phyloP scores from a whole-genome alignment of 768 basidiomycete genomes.

The Termitomyces sp. region DNA sequence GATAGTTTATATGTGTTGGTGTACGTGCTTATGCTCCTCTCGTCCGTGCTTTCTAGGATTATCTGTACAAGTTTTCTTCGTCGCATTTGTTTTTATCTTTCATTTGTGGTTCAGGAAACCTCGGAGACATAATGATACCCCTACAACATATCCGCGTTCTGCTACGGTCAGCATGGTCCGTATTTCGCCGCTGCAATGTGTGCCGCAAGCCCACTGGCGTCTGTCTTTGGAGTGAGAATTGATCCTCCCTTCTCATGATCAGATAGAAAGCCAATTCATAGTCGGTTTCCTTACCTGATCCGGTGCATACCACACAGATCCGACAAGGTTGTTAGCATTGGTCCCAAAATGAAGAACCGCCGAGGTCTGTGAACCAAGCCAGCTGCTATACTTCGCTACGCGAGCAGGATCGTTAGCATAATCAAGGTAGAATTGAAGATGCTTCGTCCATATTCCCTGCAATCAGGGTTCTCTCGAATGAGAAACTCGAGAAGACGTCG shows the following conservation, averaged over 20 bases:
- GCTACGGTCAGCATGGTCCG: constrained; percentile 26
- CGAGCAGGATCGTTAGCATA: constrained; percentile 34
- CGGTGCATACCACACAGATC: constrained; percentile 42
- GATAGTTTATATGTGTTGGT: constrained; percentile 13
- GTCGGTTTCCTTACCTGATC: constrained; percentile 22
- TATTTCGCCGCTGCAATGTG: constrained; percentile 39
- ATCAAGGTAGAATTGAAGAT: constrained; percentile 46
- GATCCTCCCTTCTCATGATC: constrained; percentile 28
- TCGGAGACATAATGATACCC: constrained; percentile 8
- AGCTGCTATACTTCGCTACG: constrained; percentile 35
- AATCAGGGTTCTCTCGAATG: neutral
- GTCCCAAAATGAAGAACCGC: constrained; percentile 41
- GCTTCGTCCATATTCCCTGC: constrained; percentile 49
- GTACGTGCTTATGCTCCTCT: constrained; percentile 1
- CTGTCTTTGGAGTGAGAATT: constrained; percentile 39
- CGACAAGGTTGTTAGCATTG: constrained; percentile 32
- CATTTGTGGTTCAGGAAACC: constrained; percentile 7
- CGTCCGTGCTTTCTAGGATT: constrained; percentile 3
- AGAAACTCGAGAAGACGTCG: neutral
- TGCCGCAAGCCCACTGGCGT: constrained; percentile 36
- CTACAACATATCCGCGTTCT: neutral
- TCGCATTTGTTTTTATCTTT: constrained; percentile 5
- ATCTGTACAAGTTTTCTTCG: constrained; percentile 6
- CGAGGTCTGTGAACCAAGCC: constrained; percentile 33
- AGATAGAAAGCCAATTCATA: neutral